Evolutionary conservation across 2,329 filamentous ascomycete species (phyloP), one percentile per base, ranked within the genome.

Genomic region (Westerdykella sp.): DNA sequence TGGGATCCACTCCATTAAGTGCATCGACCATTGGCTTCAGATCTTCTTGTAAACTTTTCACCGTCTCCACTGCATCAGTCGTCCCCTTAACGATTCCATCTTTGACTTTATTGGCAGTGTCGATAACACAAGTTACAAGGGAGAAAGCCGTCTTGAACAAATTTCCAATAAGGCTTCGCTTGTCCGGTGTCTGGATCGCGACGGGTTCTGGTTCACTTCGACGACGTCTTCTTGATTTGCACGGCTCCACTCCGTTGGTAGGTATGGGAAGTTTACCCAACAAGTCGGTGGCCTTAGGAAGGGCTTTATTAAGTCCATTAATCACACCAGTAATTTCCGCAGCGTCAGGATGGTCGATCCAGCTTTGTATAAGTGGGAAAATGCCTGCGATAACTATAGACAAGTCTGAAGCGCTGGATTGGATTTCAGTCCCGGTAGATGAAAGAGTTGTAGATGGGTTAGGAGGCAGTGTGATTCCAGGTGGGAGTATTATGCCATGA

Each of bases 81-180:
- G 39, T 39, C 25, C 43, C 43, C 22, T 41, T 30, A 9, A 39
- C 25, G 12, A 45, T 28, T n/a, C 16, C 40, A n/a, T 45, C 43
- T 21, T 42, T 45, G 15, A 45, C 25, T 35, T 42, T 45, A 25
- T 45, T 45, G 13, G 43, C 39, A 34, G 21, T 39, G 18, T 45
- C 39, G 28, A 45, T 35, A 23, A 45, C 35, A 25, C 43, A 45
- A 15, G 23, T 45, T 13, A 42, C 43, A 22, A 45, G 39, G 3
- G 21, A 32, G 37, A 42, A 45, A n/a, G 35, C 43, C 12, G 43
- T 45, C 40, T 45, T 45, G 34, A 45, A 42, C 21, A 45, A 34
- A 22, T 35, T 40, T n/a, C 30, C 43, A 34, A 45, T 11, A 32
- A 45, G 39, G 16, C 34, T 16, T 28, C 43, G 32, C 35, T 42